Evolutionary conservation across 306 rosid genomes (phyloP).

Genomic region (Quercus variabilis): DNA sequence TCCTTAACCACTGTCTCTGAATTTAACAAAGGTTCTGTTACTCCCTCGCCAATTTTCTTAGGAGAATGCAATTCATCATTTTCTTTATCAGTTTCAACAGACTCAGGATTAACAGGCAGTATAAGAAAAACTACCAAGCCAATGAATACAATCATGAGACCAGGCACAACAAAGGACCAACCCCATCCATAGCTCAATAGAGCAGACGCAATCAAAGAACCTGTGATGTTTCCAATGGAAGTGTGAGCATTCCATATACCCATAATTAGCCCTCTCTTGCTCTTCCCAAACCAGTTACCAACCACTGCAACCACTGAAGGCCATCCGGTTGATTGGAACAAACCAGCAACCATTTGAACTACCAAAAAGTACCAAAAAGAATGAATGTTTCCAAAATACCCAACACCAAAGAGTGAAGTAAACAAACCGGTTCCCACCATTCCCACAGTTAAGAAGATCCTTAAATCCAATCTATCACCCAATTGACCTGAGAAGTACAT

Average conservation of each 20-base stretch:
- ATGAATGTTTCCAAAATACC: conserved; percentile 83
- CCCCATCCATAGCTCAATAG: conserved; percentile 92
- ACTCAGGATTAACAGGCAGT: conserved; percentile 69
- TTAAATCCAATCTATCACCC: conserved; percentile 73
- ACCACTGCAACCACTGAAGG: conserved; percentile 95
- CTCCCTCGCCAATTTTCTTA: conserved; percentile 52
- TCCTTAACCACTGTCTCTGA: conserved; percentile 32
- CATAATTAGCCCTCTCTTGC: conserved; percentile 94
- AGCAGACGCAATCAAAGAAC: conserved; percentile 87
- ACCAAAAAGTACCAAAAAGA: conserved; percentile 62
- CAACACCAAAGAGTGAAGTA: conserved; percentile 79
- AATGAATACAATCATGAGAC: conserved; percentile 50
- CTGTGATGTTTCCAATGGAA: conserved; percentile 86
- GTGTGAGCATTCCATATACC: conserved; percentile 99
- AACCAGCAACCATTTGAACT: conserved; percentile 81
- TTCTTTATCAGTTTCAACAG: conserved; percentile 52
- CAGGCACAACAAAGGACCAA: conserved; percentile 91
- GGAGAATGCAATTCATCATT: conserved; percentile 55
- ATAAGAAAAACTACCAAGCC: conserved; percentile 70
- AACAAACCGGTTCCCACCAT: conserved; percentile 93
- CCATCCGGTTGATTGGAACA: conserved; percentile 98
- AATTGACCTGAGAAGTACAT: conserved; percentile 97
- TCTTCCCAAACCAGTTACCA: conserved; percentile 96
- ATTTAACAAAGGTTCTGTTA: conserved; percentile 49
- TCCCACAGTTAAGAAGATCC: conserved; percentile 80